A percentile compares a stretch with the other conserved stretches of the same genome.
phyloP scores from a whole-genome alignment of 352 stramenopile genomes.

The Pythium vanterpoolii region DNA sequence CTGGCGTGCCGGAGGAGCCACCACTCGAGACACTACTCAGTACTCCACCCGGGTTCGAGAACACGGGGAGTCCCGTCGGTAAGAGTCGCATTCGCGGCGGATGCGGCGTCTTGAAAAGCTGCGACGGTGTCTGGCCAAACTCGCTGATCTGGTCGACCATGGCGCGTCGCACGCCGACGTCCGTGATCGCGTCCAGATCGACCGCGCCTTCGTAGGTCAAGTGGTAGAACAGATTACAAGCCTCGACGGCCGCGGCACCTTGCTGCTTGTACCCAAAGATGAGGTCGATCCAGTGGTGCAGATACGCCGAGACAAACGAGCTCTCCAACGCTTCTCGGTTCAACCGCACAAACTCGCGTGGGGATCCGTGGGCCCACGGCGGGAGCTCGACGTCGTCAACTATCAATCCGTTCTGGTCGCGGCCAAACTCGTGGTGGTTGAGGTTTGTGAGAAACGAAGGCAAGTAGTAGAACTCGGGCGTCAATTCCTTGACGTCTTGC shows the following conservation, averaged over 20 bases:
- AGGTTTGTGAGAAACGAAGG: constrained; percentile 95
- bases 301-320: constrained; percentile 91
- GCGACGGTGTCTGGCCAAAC: constrained; percentile 97
- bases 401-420: constrained; percentile 69
- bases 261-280: constrained; percentile 98
- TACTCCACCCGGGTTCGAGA: not conserved
- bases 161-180: constrained; percentile 60
- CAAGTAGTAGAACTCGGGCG: constrained; percentile 97
- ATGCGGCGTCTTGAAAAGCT: constrained; percentile 88
- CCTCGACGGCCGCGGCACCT: constrained; percentile 88
- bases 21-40: not conserved
- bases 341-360: constrained; percentile 94
- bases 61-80: not conserved
- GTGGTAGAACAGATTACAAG: constrained; percentile 98
- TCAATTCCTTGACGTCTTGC: constrained; percentile 98
- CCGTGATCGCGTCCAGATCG: constrained; percentile 88
- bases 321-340: constrained; percentile 96
- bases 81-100: constrained; percentile 33
- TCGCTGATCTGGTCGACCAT: constrained; percentile 97
- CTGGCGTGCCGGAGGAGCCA: not conserved
- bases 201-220: constrained; percentile 97
- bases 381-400: constrained; percentile 92
- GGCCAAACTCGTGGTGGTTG: constrained; percentile 95
- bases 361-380: constrained; percentile 91
- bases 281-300: constrained; percentile 98